phyloP scores from a whole-genome alignment of 2,329 filamentous ascomycete genomes.

The Colletotrichum coccodes region DNA sequence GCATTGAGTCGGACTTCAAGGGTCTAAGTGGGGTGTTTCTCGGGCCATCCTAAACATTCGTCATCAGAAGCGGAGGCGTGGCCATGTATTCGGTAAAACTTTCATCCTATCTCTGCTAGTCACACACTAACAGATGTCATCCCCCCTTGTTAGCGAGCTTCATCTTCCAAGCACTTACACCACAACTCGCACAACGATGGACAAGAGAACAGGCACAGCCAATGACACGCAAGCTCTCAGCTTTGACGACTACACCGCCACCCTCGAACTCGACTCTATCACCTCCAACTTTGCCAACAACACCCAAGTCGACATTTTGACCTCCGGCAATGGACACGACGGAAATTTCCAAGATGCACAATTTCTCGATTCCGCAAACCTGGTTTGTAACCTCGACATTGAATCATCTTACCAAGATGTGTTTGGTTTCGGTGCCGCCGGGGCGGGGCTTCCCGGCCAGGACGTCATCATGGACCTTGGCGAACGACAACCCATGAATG shows the following conservation, averaged over 20 bases:
- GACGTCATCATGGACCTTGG: not conserved
- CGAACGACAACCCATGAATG: not conserved
- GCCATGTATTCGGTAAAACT: not conserved
- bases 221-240: slow-evolving; percentile 7
- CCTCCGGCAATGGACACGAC: not conserved
- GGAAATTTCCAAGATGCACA: not conserved
- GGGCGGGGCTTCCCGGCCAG: not conserved
- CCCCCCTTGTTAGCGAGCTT: not conserved
- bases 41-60: not conserved
- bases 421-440: not conserved
- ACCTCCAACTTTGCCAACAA: not conserved
- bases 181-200: slow-evolving; percentile 6
- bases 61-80: not conserved
- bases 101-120: slow-evolving; percentile 3
- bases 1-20: no score
- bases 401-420: not conserved
- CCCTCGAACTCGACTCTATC: slow-evolving; percentile 1
- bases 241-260: slow-evolving; percentile 19
- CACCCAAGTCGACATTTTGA: not conserved
- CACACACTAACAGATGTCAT: not conserved
- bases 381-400: not conserved
- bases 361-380: not conserved
- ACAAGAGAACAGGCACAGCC: slow-evolving; percentile 1
- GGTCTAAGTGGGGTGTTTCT: not conserved
- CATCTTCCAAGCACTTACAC: slow-evolving; percentile 15